phyloP scores from a whole-genome alignment of 2,329 filamentous ascomycete species.

The Fusarium pseudocircinatum region DNA sequence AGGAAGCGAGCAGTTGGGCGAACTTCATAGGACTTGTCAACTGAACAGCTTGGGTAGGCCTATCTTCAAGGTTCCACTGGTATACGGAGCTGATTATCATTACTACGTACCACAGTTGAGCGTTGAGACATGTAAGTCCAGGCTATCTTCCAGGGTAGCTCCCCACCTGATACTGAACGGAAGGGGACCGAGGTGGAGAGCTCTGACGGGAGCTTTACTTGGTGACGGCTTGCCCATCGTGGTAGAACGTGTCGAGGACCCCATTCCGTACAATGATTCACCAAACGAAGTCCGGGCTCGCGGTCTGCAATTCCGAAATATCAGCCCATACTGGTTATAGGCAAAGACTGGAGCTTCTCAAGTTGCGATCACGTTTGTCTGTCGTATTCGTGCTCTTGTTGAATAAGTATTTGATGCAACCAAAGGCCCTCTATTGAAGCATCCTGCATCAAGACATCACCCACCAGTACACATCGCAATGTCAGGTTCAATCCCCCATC shows the following conservation, averaged over 20 bases:
- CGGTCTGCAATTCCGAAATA: background rate
- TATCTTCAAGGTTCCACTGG: background rate
- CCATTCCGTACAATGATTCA: background rate
- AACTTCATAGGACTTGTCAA: background rate
- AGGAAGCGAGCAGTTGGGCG: background rate
- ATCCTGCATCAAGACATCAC: background rate
- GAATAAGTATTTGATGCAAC: background rate
- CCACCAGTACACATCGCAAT: background rate
- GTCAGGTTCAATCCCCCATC: constrained; percentile 20
- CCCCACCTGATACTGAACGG: background rate
- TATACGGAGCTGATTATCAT: background rate
- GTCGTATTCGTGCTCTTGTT: background rate
- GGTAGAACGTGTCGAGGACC: background rate
- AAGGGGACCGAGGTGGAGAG: background rate
- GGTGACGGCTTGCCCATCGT: background rate
- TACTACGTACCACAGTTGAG: background rate
- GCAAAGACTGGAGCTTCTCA: background rate
- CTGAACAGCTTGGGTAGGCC: background rate
- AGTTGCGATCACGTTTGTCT: background rate
- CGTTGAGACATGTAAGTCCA: background rate
- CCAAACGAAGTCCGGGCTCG: no score
- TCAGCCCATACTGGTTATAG: background rate
- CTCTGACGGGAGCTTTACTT: background rate
- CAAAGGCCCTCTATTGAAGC: background rate
- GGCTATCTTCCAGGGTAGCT: no score